Evolutionary conservation across 192 early-diverging fungal genomes (phyloP).

Genomic region (Gaertneriomyces sp.): DNA sequence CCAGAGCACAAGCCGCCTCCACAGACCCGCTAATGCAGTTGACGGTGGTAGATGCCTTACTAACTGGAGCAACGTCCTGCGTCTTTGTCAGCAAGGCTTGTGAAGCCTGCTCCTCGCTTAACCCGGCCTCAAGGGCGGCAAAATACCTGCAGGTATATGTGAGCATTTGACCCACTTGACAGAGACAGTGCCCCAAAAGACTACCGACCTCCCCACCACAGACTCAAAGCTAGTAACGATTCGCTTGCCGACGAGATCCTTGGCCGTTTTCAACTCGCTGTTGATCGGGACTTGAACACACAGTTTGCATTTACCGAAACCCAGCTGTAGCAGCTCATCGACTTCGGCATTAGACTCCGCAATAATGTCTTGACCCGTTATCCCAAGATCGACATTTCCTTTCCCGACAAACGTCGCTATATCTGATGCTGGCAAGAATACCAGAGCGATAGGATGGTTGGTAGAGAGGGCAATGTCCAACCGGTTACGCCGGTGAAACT

Average conservation of each 20-base stretch:
- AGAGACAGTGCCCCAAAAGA: too few species aligned
- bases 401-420: constrained; percentile 94
- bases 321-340: constrained; percentile 57
- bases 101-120: constrained; percentile 20
- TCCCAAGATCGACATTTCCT: constrained; percentile 94
- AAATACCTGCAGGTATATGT: constrained; percentile 53
- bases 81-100: constrained; percentile 1
- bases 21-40: constrained; percentile 90
- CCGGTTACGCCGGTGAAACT: constrained; percentile 89
- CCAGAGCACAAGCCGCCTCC: constrained; percentile 93
- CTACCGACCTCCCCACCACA: constrained; percentile 43
- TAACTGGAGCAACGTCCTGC: constrained; percentile 11
- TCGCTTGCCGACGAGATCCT: constrained; percentile 82
- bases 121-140: constrained; percentile 65
- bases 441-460: constrained; percentile 88
- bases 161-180: neutral
- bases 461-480: constrained; percentile 95
- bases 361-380: constrained; percentile 95
- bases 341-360: constrained; percentile 73
- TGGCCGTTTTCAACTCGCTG: constrained; percentile 42
- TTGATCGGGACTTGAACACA: constrained; percentile 84
- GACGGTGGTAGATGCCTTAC: constrained; percentile 72
- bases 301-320: constrained; percentile 92
- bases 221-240: constrained; percentile 91
- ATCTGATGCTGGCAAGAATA: constrained; percentile 93